These are phyloP conservation scores for Rhodotorula glutinis DNA, from an alignment of 1,284 basidiomycete genomes.

Conservation along the genomic window DNA sequence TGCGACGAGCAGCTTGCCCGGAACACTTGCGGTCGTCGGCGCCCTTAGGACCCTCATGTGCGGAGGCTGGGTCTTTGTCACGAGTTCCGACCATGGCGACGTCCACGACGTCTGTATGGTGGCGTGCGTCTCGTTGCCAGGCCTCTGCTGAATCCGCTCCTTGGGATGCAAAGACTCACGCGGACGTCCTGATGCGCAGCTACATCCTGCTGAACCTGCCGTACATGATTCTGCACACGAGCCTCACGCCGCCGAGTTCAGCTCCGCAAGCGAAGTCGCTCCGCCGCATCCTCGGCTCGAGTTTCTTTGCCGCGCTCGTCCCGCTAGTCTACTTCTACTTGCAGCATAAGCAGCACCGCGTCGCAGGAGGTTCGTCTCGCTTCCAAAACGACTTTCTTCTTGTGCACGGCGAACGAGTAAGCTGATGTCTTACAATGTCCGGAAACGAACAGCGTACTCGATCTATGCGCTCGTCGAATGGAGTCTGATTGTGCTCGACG, in stretches of 20 bases:
- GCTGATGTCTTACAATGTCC: too few relatives aligned
- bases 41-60: conserved; percentile 75
- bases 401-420: too few relatives aligned
- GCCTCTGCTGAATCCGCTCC: too few relatives aligned
- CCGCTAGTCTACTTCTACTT: conserved; percentile 80
- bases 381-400: too few relatives aligned
- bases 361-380: conserved; percentile 66
- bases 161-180: too few relatives aligned
- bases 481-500: conserved; percentile 73
- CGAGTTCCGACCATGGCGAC: conserved; percentile 68
- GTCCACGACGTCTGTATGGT: conserved; percentile 88
- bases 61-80: conserved; percentile 90
- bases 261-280: conserved; percentile 51
- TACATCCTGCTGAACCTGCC: conserved; percentile 48
- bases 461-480: conserved; percentile 83
- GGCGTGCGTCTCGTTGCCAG: conserved; percentile 65
- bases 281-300: conserved; percentile 52
- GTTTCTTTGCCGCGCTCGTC: conserved; percentile 65
- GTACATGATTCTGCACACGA: conserved; percentile 77
- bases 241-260: conserved; percentile 51
- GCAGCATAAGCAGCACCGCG: conserved; percentile 71
- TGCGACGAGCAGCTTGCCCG: background rate
- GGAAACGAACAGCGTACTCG: conserved; percentile 68
- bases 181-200: too few relatives aligned
- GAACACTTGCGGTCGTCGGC: conserved; percentile 62